A percentile compares a stretch with the other conserved stretches of the same genome.
These are phyloP conservation scores for Schwanniomyces pseudopolymorphus DNA, from an alignment of 805 yeast species.

Conservation along the genomic window DNA sequence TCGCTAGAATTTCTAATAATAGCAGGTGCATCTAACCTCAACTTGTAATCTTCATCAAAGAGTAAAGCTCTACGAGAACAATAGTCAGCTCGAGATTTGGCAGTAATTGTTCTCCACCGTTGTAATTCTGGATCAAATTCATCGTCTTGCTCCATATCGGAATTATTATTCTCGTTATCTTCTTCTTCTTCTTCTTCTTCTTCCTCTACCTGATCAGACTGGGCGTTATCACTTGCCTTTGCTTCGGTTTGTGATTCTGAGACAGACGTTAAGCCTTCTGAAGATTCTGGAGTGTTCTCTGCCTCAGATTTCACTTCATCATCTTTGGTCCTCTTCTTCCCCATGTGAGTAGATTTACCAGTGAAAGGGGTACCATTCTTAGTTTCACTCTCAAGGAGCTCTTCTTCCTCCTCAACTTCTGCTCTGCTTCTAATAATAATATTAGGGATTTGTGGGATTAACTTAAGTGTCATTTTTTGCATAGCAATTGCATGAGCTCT, in stretches of 20 bases:
- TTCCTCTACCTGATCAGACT: slow-evolving; percentile 24
- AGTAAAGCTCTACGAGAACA: slow-evolving; percentile 66
- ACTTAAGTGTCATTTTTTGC: slow-evolving; percentile 80
- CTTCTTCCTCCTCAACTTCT: slow-evolving; percentile 68
- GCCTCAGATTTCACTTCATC: slow-evolving; percentile 33
- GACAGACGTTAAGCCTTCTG: slow-evolving; percentile 10
- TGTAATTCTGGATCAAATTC: slow-evolving; percentile 75
- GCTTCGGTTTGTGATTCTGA: slow-evolving; percentile 15
- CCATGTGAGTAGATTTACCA: slow-evolving; percentile 42
- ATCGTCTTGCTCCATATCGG: slow-evolving; percentile 51
- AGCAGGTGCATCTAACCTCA: slow-evolving; percentile 71
- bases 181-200: slow-evolving; percentile 47
- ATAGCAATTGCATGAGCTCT: slow-evolving; percentile 93
- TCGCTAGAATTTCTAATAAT: slow-evolving; percentile 60
- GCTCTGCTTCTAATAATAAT: slow-evolving; percentile 71
- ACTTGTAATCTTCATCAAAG: slow-evolving; percentile 53
- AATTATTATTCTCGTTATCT: slow-evolving; percentile 39
- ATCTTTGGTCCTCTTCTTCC: slow-evolving; percentile 38
- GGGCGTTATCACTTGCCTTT: slow-evolving; percentile 16
- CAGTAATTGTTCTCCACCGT: slow-evolving; percentile 82
- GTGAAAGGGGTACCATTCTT: slow-evolving; percentile 24
- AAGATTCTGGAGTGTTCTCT: slow-evolving; percentile 14
- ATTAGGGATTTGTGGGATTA: slow-evolving; percentile 87
- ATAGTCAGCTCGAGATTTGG: slow-evolving; percentile 74
- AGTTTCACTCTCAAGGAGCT: slow-evolving; percentile 21